These are phyloP conservation scores for Cercis canadensis DNA, from an alignment of 306 rosid species.

Conservation along the genomic window DNA sequence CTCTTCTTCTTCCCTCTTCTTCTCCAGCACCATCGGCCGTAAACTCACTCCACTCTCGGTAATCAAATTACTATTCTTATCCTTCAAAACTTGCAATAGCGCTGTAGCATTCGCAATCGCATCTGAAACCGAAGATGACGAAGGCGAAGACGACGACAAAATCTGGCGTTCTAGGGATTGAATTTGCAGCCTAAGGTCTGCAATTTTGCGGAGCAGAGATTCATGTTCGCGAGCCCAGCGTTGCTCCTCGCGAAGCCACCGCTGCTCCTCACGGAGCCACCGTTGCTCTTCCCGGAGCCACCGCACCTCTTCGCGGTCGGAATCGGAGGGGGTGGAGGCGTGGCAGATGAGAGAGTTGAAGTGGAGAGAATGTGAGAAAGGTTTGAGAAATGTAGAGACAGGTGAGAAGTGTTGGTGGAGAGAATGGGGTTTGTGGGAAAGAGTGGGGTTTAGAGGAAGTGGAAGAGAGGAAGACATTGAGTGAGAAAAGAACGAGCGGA, in stretches of 20 bases:
- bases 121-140: slow-evolving; percentile 51
- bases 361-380: slow-evolving; percentile 30
- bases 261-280: slow-evolving; percentile 82
- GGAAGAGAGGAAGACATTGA: slow-evolving; percentile 38
- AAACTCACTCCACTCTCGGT: slow-evolving; percentile 57
- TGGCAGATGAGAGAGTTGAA: slow-evolving; percentile 43
- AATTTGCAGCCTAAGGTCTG: slow-evolving; percentile 66
- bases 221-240: slow-evolving; percentile 79
- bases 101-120: slow-evolving; percentile 48
- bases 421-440: slow-evolving; percentile 21
- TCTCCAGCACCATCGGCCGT: slow-evolving; percentile 53
- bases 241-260: slow-evolving; percentile 86
- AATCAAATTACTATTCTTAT: slow-evolving; percentile 53
- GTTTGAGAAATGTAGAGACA: slow-evolving; percentile 41
- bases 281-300: slow-evolving; percentile 96
- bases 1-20: slow-evolving; percentile 37
- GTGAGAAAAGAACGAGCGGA: slow-evolving; percentile 2
- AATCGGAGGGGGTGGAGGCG: slow-evolving; percentile 38
- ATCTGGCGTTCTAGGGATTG: slow-evolving; percentile 59
- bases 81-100: slow-evolving; percentile 69
- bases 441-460: slow-evolving; percentile 36
- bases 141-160: slow-evolving; percentile 30
- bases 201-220: slow-evolving; percentile 63
- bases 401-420: slow-evolving; percentile 24
- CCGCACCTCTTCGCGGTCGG: slow-evolving; percentile 61